These are phyloP conservation scores for Mucor circinelloides DNA, from an alignment of 371 early-diverging fungal species.

Conservation along the genomic window DNA sequence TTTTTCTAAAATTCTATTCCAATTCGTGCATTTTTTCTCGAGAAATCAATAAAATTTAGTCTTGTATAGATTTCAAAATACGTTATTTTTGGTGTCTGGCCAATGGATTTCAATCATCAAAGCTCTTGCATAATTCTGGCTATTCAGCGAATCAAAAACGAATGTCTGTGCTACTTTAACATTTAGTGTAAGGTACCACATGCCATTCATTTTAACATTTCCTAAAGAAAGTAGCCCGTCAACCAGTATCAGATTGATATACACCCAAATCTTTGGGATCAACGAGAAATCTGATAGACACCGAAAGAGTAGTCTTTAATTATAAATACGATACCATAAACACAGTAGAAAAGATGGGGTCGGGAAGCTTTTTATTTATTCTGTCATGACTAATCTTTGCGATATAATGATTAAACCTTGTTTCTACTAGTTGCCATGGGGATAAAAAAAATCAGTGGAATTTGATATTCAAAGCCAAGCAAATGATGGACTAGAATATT, in stretches of 20 bases:
- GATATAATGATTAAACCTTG: not conserved
- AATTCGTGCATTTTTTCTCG: not conserved
- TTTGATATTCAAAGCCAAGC: not conserved
- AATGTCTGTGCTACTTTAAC: not conserved
- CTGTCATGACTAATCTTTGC: not conserved
- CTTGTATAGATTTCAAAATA: not conserved
- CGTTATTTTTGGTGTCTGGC: not conserved
- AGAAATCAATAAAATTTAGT: not conserved
- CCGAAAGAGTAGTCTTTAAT: not conserved
- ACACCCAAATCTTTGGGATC: not conserved
- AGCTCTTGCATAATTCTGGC: slow-evolving; percentile 1
- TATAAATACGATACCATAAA: not conserved
- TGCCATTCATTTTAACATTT: not conserved
- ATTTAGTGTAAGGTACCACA: not conserved
- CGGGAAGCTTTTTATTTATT: not conserved
- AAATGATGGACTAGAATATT: not conserved
- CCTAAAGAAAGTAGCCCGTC: not conserved
- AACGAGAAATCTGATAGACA: no score
- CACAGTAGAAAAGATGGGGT: not conserved
- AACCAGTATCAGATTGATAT: not conserved
- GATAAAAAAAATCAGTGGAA: not conserved
- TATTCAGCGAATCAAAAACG: not conserved
- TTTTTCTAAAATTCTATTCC: not conserved
- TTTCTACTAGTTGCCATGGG: not conserved
- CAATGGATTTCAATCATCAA: slow-evolving; percentile 12